Base-by-base conservation (phyloP, 805 yeast species). In the Maudiozyma bulderi region DNA sequence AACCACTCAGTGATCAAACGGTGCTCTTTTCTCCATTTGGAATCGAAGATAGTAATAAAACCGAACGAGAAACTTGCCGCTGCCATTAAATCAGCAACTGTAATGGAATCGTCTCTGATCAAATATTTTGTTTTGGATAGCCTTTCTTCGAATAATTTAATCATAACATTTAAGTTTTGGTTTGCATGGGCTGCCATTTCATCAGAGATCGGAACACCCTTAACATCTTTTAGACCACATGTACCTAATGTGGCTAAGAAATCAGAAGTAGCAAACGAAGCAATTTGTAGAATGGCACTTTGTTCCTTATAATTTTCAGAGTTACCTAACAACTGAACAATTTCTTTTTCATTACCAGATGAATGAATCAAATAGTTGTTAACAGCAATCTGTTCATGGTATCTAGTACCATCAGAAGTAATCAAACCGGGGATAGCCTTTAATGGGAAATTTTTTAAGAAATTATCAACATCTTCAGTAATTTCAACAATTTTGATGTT, bases 201-300 rank as follows among this genome's bases (percentile, higher is more conserved):
- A 78, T 84, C 83, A 83, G 85, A 81, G 82, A 78, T 86, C 55
- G 90, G 89, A 48, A 54, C 64, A 46, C 62, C 66, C 59, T 95
- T 95, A 40, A 68, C 57, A 49, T 83, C 62, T 57, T 86, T 54
- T 66, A 65, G 69, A 84, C 78, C 55, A 76, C 75, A 43, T 54
- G 59, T 31, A 52, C 76, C 75, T 47, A 74, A 58, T 50, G 67
- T 58, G 43, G 71, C 60, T 57, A 84, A 66, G 51, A 84, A 59
- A 60, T 89, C 96, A 57, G 78, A 61, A 74, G 82, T 86, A 65
- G 80, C 72, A 56, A 85, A 72, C 2, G 95, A 84, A 64, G 81
- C 60, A 93, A 95, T 89, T 69, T 73, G 81, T 58, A 88, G 67
- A 61, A 86, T 73, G 20, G 49, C 47, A 29, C 60, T 54, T 64